Evolutionary conservation across 202 grass and related monocot genomes (phyloP).

Genomic region (Setaria viridis): DNA sequence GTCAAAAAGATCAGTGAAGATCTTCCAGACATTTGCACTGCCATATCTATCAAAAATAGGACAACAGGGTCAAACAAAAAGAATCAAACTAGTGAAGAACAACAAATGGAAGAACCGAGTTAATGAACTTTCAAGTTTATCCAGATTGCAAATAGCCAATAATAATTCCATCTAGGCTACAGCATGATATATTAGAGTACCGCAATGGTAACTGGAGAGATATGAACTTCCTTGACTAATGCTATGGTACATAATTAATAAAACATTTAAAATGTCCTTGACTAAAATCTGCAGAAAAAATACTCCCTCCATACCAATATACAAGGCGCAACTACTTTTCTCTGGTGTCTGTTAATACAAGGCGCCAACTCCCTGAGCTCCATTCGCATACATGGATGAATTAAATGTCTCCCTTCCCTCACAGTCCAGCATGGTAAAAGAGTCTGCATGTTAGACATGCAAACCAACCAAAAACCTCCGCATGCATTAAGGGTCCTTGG

Average conservation of each 20-base stretch:
- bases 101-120: neutral
- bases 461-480: no score
- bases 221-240: conserved; percentile 1
- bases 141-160: neutral
- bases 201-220: neutral
- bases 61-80: conserved; percentile 39
- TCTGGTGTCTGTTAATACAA: no score
- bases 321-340: no score
- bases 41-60: conserved; percentile 51
- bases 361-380: no score
- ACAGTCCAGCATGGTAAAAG: no score
- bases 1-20: conserved; percentile 67
- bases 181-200: neutral
- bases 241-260: conserved; percentile 18
- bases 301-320: no score
- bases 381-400: no score
- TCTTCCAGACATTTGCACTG: conserved; percentile 74
- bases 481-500: no score
- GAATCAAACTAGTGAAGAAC: neutral
- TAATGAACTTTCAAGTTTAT: neutral
- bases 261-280: neutral
- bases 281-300: neutral
- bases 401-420: no score
- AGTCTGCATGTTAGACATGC: no score
- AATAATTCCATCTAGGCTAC: neutral